Evolutionary conservation across 2,329 filamentous ascomycete species (phyloP).

Genomic region (Setomelanomma holmii): DNA sequence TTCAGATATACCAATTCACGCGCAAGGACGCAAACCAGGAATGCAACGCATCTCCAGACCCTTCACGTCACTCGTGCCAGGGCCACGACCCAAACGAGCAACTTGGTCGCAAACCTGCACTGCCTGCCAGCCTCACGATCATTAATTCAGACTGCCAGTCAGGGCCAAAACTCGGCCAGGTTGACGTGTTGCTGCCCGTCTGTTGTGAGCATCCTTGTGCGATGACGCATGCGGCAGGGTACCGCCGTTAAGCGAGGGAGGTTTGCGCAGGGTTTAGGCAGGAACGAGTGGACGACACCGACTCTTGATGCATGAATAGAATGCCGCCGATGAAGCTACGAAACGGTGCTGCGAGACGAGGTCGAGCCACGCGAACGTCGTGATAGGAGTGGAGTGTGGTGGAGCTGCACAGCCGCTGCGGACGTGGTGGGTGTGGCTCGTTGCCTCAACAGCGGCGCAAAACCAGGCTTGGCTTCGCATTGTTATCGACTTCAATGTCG

Average conservation of each 20-base stretch:
- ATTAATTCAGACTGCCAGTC: conserved; percentile 5
- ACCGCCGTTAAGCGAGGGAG: conserved; percentile 14
- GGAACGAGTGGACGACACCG: conserved; percentile 9
- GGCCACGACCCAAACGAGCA: conserved; percentile 17
- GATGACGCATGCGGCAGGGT: conserved; percentile 21
- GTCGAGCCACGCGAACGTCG: neutral
- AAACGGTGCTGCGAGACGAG: neutral
- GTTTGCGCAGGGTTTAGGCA: conserved; percentile 27
- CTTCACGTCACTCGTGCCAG: conserved; percentile 36
- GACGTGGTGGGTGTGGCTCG: neutral
- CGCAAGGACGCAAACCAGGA: conserved; percentile 11
- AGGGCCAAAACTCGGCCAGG: conserved; percentile 12
- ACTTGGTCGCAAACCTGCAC: conserved; percentile 17
- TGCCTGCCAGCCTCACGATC: conserved; percentile 29
- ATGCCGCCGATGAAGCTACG: conserved; percentile 1
- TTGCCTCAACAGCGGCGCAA: neutral
- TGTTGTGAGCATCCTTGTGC: conserved; percentile 16
- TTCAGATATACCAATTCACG: conserved; percentile 11
- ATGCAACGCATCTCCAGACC: neutral
- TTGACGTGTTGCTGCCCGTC: conserved; percentile 27
- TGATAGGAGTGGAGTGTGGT: neutral
- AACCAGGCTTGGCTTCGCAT: neutral
- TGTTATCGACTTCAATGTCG: no score
- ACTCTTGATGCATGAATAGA: conserved; percentile 9
- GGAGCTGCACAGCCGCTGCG: conserved; percentile 3